Conservation (phyloP, 331 rosid genomes). For the Phaseolus coccineus region DNA sequence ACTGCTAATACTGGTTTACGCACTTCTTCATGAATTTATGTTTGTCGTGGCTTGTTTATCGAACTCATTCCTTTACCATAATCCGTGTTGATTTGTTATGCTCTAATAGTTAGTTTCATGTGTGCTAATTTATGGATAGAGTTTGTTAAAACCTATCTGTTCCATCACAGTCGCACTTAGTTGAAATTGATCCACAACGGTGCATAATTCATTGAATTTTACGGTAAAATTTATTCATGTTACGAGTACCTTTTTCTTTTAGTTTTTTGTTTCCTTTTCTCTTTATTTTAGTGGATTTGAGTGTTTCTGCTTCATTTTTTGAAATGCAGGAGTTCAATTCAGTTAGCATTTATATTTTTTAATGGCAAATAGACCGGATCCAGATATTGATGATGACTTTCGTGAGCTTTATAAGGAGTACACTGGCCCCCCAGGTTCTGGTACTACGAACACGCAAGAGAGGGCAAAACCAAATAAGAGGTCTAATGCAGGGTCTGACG, state of each 20-base stretch:
- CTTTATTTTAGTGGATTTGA: slow-evolving; percentile 7
- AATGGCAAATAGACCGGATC: slow-evolving; percentile 86
- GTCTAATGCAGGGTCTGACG: slow-evolving; percentile 82
- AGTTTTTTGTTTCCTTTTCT: neutral
- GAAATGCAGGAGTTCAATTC: slow-evolving; percentile 49
- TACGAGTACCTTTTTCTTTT: neutral
- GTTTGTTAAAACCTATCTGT: neutral
- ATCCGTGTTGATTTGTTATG: neutral
- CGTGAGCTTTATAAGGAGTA: slow-evolving; percentile 95
- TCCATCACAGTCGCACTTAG: neutral
- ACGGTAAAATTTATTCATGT: neutral
- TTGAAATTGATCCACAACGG: slow-evolving; percentile 11
- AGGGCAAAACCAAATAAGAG: slow-evolving; percentile 68
- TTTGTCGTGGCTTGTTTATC: neutral
- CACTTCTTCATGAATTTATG: neutral
- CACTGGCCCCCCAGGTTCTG: slow-evolving; percentile 81
- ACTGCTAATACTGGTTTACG: neutral
- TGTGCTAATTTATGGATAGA: neutral
- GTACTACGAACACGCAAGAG: slow-evolving; percentile 61
- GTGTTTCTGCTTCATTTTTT: slow-evolving; percentile 14
- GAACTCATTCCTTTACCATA: neutral
- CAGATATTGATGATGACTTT: slow-evolving; percentile 90
- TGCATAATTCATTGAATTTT: neutral
- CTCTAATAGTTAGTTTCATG: neutral
- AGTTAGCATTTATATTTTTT: neutral